Conservation (phyloP, 257 asterid species). For the Fraxinus excelsior region DNA sequence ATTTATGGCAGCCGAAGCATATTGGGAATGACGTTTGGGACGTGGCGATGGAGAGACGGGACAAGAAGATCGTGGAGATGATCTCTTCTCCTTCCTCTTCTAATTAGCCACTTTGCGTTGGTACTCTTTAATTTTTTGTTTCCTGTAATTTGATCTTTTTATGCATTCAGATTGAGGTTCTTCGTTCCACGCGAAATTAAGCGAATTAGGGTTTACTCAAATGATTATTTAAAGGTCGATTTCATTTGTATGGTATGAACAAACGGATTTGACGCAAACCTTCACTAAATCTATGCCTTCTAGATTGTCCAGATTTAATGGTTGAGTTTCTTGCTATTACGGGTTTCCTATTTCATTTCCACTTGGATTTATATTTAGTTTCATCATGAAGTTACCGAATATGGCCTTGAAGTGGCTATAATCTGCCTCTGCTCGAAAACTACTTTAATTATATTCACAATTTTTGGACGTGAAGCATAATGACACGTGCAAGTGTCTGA, state of each 20-base stretch:
- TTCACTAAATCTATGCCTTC: background rate
- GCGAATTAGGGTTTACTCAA: background rate
- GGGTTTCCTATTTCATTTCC: background rate
- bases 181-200: background rate
- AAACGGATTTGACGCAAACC: background rate
- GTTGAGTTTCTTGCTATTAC: background rate
- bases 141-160: background rate
- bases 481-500: background rate
- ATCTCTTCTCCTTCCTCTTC: constrained; percentile 59
- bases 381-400: background rate
- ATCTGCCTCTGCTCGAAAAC: background rate
- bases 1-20: constrained; percentile 77
- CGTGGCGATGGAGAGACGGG: constrained; percentile 83
- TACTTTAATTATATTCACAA: background rate
- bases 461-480: background rate
- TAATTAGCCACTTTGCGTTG: constrained; percentile 18
- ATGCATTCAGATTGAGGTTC: background rate
- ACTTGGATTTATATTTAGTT: background rate
- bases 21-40: constrained; percentile 89
- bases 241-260: background rate
- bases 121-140: background rate
- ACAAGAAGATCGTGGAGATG: constrained; percentile 78
- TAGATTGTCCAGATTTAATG: background rate
- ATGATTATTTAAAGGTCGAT: background rate
- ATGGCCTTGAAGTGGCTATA: background rate